Evolutionary conservation across 345 rosid species (phyloP).

Genomic region (Aquilaria malaccensis): DNA sequence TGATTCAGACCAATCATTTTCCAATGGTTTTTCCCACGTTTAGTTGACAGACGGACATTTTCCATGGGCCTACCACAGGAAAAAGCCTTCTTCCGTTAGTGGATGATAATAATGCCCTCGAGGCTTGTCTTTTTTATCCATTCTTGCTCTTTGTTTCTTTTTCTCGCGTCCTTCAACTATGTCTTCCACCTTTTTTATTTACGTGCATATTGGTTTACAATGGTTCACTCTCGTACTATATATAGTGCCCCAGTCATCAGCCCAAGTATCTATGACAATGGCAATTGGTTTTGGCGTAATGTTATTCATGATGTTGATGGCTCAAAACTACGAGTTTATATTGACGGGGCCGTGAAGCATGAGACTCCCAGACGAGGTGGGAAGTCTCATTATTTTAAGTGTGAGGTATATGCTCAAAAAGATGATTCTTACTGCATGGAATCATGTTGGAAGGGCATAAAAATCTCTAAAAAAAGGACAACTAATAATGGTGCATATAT

Average conservation of each 20-base stretch:
- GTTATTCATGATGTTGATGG: constrained; percentile 30
- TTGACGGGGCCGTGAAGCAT: constrained; percentile 17
- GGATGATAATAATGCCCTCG: too few relatives aligned
- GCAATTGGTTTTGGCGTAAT: constrained; percentile 25
- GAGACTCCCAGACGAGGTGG: constrained; percentile 26
- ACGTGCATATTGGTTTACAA: constrained; percentile 16
- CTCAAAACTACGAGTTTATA: constrained; percentile 18
- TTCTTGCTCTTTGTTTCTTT: too few relatives aligned
- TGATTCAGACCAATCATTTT: too few relatives aligned
- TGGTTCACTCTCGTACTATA: constrained; percentile 24
- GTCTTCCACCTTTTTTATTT: too few relatives aligned
- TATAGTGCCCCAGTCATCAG: constrained; percentile 6
- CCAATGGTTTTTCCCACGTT: too few relatives aligned
- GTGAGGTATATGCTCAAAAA: constrained; percentile 26
- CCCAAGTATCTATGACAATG: constrained; percentile 13
- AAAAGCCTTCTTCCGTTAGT: too few relatives aligned
- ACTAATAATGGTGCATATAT: neutral
- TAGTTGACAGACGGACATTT: too few relatives aligned
- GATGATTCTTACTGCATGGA: constrained; percentile 26
- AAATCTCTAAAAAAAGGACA: constrained; percentile 17
- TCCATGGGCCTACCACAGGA: too few relatives aligned
- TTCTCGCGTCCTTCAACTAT: too few relatives aligned
- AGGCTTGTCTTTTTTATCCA: too few relatives aligned
- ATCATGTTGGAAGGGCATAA: constrained; percentile 28
- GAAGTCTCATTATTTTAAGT: constrained; percentile 23